A percentile compares a stretch with the other conserved stretches of the same genome.
Evolutionary conservation across 305 asterid species (phyloP).

Genomic region (Stenogyne calaminthoides): DNA sequence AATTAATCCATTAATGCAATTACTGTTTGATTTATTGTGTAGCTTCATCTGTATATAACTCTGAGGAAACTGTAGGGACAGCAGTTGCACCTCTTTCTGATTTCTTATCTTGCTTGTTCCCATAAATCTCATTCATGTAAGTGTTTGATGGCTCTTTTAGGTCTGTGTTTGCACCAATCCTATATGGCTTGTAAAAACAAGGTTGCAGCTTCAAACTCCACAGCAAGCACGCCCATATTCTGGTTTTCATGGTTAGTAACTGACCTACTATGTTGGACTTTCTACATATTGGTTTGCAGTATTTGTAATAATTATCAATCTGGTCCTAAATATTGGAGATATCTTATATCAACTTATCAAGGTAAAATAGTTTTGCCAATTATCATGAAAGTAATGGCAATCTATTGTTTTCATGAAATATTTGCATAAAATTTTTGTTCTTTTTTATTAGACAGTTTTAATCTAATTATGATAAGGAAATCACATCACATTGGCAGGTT

Average conservation of each 20-base stretch:
- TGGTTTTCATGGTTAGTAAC: slow-evolving; percentile 81
- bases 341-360: background rate
- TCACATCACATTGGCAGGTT: background rate
- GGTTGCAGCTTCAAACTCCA: slow-evolving; percentile 96
- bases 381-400: slow-evolving; percentile 26
- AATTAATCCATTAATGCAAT: slow-evolving; percentile 1
- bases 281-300: background rate
- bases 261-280: slow-evolving; percentile 29
- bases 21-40: slow-evolving; percentile 20
- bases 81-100: background rate
- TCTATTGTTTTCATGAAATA: slow-evolving; percentile 18
- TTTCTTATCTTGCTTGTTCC: slow-evolving; percentile 11
- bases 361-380: slow-evolving; percentile 11
- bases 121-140: background rate
- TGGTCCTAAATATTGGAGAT: slow-evolving; percentile 17
- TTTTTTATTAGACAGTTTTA: background rate
- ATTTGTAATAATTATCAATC: background rate
- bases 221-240: slow-evolving; percentile 71
- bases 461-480: background rate
- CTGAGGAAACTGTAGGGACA: background rate
- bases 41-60: slow-evolving; percentile 21
- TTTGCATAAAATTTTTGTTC: background rate
- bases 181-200: slow-evolving; percentile 95
- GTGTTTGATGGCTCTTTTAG: slow-evolving; percentile 43
- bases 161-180: slow-evolving; percentile 89